phyloP scores from a whole-genome alignment of 2,329 filamentous ascomycete genomes.

The Xylariales sp. region DNA sequence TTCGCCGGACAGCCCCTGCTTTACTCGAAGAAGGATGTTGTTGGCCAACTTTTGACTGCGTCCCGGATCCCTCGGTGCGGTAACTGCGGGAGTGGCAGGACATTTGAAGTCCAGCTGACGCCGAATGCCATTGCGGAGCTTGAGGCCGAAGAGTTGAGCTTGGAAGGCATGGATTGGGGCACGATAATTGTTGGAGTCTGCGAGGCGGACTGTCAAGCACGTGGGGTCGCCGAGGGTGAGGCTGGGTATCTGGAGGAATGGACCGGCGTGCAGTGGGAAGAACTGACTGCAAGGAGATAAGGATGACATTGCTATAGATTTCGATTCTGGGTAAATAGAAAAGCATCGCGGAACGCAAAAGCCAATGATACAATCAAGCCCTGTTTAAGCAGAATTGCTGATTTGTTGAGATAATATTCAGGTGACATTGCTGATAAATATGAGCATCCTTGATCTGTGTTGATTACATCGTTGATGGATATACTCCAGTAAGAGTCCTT shows the following conservation, averaged over 20 bases:
- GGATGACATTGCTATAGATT: too few species aligned
- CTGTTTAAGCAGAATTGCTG: too few species aligned
- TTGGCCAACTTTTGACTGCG: slow-evolving; percentile 58
- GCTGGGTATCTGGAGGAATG: slow-evolving; percentile 89
- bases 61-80: slow-evolving; percentile 65
- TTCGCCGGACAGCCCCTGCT: slow-evolving; percentile 70
- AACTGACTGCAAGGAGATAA: slow-evolving; percentile 40
- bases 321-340: too few species aligned
- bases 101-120: slow-evolving; percentile 89
- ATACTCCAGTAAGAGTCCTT: too few species aligned
- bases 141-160: slow-evolving; percentile 67
- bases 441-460: too few species aligned
- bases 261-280: slow-evolving; percentile 98
- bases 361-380: too few species aligned
- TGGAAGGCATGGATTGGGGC: slow-evolving; percentile 97
- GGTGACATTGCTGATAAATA: too few species aligned
- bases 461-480: too few species aligned
- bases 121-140: slow-evolving; percentile 87
- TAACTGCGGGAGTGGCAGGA: slow-evolving; percentile 69
- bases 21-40: slow-evolving; percentile 71
- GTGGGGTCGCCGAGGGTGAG: slow-evolving; percentile 53
- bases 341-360: too few species aligned
- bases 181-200: slow-evolving; percentile 87
- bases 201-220: slow-evolving; percentile 67
- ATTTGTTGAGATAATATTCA: too few species aligned